phyloP scores from a whole-genome alignment of 2,329 filamentous ascomycete genomes.

The Cladosporium austrohemisphaericum region DNA sequence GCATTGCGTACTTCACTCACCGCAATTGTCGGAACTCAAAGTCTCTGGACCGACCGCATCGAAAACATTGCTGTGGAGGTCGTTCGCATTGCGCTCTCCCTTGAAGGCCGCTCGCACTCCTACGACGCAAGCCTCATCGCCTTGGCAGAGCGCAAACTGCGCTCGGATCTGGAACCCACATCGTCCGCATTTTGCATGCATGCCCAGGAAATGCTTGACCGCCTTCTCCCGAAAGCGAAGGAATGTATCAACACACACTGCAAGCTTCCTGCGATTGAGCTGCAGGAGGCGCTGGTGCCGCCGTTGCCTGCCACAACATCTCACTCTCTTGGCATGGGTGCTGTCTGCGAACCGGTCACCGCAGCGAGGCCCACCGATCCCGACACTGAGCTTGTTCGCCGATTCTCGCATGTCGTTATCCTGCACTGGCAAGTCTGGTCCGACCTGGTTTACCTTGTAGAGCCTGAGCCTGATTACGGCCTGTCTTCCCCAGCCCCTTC shows the following conservation, averaged over 20 bases:
- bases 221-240: slow-evolving; percentile 34
- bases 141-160: slow-evolving; percentile 34
- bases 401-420: slow-evolving; percentile 76
- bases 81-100: slow-evolving; percentile 38
- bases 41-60: slow-evolving; percentile 39
- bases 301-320: slow-evolving; percentile 11
- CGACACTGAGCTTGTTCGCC: slow-evolving; percentile 62
- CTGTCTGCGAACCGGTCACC: slow-evolving; percentile 12
- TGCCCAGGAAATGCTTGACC: slow-evolving; percentile 30
- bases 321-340: slow-evolving; percentile 12
- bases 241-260: slow-evolving; percentile 32
- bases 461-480: slow-evolving; percentile 17
- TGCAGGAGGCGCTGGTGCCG: slow-evolving; percentile 42
- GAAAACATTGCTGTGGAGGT: slow-evolving; percentile 46
- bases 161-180: slow-evolving; percentile 29
- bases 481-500: neutral
- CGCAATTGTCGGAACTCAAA: slow-evolving; percentile 38
- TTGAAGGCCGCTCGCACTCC: slow-evolving; percentile 26
- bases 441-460: slow-evolving; percentile 61
- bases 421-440: slow-evolving; percentile 91
- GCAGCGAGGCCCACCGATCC: slow-evolving; percentile 20
- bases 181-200: slow-evolving; percentile 29
- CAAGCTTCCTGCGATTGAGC: slow-evolving; percentile 38
- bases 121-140: slow-evolving; percentile 29
- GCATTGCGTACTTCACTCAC: slow-evolving; percentile 32